Conservation (phyloP, 2,329 filamentous ascomycete species). For the Ophioceras dolichostomum region DNA sequence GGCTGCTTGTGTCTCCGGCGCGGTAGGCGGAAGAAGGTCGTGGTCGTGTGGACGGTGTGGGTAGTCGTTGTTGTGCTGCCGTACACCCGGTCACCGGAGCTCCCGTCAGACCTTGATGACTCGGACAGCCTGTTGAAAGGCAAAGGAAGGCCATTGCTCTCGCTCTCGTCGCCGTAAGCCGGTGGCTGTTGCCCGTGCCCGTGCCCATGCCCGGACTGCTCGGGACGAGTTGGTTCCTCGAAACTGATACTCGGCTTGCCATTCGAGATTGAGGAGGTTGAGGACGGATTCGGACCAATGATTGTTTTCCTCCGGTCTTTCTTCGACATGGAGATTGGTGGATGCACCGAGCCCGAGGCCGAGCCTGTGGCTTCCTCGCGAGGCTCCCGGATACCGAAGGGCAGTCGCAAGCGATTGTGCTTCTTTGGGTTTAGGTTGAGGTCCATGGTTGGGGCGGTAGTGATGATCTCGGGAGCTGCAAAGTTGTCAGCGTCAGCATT, state of each 20-base stretch:
- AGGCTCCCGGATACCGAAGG: too few relatives aligned
- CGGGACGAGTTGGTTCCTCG: constrained; percentile 44
- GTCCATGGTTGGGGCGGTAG: constrained; percentile 73
- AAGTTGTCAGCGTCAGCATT: constrained; percentile 14
- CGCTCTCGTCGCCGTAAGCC: constrained; percentile 47
- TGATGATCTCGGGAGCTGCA: constrained; percentile 67
- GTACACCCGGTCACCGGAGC: constrained; percentile 54
- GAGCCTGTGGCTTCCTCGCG: too few relatives aligned
- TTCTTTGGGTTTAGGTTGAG: constrained; percentile 37
- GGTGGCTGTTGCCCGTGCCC: constrained; percentile 23
- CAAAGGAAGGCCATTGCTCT: constrained; percentile 42
- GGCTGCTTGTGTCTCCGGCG: constrained; percentile 65
- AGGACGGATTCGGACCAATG: too few relatives aligned
- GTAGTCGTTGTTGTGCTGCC: constrained; percentile 48
- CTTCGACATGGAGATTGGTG: constrained; percentile 17
- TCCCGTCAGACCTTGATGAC: constrained; percentile 81
- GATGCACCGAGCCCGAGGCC: too few relatives aligned
- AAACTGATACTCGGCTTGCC: constrained; percentile 39
- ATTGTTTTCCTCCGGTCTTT: constrained; percentile 29
- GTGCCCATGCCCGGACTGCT: too few relatives aligned
- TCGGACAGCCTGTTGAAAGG: constrained; percentile 62
- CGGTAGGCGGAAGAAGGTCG: constrained; percentile 69
- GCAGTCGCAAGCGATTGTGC: constrained; percentile 40
- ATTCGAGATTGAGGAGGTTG: too few relatives aligned
- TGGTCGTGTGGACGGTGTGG: constrained; percentile 50